Percentiles rank a stretch among this genome's conserved stretches.
Evolutionary conservation across 2,329 filamentous ascomycete genomes (phyloP).

Genomic region (Aspergillus oerlinghausenensis): DNA sequence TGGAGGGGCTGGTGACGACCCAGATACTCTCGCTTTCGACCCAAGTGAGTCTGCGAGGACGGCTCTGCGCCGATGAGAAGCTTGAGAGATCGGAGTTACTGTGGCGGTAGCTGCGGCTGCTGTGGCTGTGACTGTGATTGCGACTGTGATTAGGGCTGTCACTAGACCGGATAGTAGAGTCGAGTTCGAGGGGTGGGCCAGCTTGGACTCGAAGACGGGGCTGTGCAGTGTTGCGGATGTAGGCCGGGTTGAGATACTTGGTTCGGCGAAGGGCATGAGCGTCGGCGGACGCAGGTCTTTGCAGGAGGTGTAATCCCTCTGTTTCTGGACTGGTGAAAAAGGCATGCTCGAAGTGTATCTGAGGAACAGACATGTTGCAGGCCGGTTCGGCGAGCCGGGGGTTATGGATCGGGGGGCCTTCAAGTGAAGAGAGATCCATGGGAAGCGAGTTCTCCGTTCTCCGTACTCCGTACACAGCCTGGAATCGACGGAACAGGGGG

Average conservation of each 20-base stretch:
- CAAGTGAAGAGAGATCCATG: constrained; percentile 34
- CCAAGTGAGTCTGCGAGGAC: constrained; percentile 23
- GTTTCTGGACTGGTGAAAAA: background rate
- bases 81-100: constrained; percentile 1
- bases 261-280: constrained; percentile 2
- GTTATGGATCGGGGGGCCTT: constrained; percentile 29
- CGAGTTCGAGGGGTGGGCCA: background rate
- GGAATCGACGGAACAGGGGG: background rate
- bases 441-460: background rate
- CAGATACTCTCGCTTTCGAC: constrained; percentile 26
- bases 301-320: constrained; percentile 7
- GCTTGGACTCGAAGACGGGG: background rate
- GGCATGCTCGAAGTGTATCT: constrained; percentile 8
- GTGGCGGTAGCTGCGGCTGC: background rate
- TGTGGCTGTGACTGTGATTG: background rate
- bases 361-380: constrained; percentile 3
- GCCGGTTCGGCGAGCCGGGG: constrained; percentile 10
- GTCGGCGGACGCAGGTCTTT: constrained; percentile 14
- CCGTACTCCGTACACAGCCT: background rate
- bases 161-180: background rate
- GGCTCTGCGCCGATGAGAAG: constrained; percentile 3
- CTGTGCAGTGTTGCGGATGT: background rate
- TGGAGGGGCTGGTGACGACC: constrained; percentile 14
- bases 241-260: background rate
- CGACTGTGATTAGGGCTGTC: background rate